A percentile compares a stretch with the other conserved stretches of the same genome.
These are phyloP conservation scores for Theobroma grandiflorum DNA, from an alignment of 441 rosid genomes.

Conservation along the genomic window DNA sequence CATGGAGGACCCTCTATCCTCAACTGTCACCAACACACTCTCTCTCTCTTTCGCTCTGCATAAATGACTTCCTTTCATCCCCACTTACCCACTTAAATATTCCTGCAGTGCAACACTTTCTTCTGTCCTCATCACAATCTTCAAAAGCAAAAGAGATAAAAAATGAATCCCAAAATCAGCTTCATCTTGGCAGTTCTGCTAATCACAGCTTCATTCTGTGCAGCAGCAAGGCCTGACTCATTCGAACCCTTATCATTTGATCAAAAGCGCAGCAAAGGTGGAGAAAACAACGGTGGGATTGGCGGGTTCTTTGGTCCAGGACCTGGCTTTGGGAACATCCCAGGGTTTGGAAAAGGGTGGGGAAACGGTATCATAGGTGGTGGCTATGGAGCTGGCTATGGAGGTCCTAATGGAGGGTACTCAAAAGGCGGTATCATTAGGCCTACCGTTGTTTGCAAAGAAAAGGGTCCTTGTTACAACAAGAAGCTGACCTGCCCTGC, in stretches of 20 bases:
- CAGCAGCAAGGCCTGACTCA: conserved; percentile 51
- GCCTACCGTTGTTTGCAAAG: conserved; percentile 74
- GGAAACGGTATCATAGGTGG: conserved; percentile 68
- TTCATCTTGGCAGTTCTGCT: conserved; percentile 45
- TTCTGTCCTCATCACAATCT: background rate
- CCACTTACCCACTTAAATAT: background rate
- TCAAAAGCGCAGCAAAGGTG: conserved; percentile 30
- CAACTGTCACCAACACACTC: conserved; percentile 41
- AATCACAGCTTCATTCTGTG: conserved; percentile 37
- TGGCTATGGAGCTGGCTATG: conserved; percentile 82
- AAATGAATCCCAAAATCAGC: conserved; percentile 45
- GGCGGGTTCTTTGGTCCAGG: conserved; percentile 71
- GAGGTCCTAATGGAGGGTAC: conserved; percentile 80
- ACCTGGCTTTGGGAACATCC: conserved; percentile 52
- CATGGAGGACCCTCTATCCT: conserved; percentile 29
- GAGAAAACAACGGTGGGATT: conserved; percentile 42
- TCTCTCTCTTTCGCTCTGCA: conserved; percentile 23
- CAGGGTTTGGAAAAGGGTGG: conserved; percentile 62
- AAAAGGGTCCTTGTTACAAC: conserved; percentile 78
- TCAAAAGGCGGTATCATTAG: conserved; percentile 69
- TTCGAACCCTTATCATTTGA: conserved; percentile 31
- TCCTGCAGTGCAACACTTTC: background rate
- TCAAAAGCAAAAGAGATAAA: conserved; percentile 3
- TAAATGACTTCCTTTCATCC: conserved; percentile 16
- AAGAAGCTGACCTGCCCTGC: conserved; percentile 92